A percentile compares a stretch with the other conserved stretches of the same genome.
These are phyloP conservation scores for Beauveria sp. DNA, from an alignment of 2,329 filamentous ascomycete species.

Conservation along the genomic window DNA sequence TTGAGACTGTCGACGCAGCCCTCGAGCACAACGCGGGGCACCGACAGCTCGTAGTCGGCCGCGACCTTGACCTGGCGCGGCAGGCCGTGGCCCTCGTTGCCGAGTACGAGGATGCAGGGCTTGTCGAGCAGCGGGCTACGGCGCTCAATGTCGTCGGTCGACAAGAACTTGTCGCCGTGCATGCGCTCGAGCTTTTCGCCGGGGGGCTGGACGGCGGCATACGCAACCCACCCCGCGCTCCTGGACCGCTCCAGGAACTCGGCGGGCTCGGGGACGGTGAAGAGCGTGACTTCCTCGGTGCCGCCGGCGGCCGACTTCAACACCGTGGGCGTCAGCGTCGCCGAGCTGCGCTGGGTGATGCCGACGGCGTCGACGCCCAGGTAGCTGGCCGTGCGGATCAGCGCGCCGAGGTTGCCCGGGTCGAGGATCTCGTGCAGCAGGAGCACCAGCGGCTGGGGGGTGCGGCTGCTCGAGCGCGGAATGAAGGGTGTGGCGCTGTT, in stretches of 20 bases:
- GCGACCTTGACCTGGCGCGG: constrained; percentile 54
- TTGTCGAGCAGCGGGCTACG: constrained; percentile 46
- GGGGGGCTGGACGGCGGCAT: constrained; percentile 58
- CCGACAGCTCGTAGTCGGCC: constrained; percentile 59
- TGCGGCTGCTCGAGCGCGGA: constrained; percentile 21
- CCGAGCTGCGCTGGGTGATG: constrained; percentile 65
- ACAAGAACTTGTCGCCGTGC: constrained; percentile 37
- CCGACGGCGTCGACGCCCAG: constrained; percentile 81
- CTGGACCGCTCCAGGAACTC: constrained; percentile 64
- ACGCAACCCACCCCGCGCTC: constrained; percentile 72
- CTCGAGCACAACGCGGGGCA: constrained; percentile 47
- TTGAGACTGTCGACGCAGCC: constrained; percentile 80
- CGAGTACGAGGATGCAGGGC: constrained; percentile 74
- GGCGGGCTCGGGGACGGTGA: constrained; percentile 59
- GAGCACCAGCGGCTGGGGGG: constrained; percentile 60
- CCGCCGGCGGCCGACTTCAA: constrained; percentile 87
- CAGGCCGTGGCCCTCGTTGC: constrained; percentile 72
- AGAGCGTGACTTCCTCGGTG: constrained; percentile 68
- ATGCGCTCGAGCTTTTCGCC: constrained; percentile 24
- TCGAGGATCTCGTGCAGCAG: constrained; percentile 73
- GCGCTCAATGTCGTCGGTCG: constrained; percentile 40
- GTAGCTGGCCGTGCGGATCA: constrained; percentile 82
- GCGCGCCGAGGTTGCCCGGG: constrained; percentile 82
- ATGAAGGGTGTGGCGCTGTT: constrained; percentile 59
- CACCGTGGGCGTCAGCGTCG: constrained; percentile 66